Conservation (phyloP, 139 green algal genomes). For the Asterochloris erici region DNA sequence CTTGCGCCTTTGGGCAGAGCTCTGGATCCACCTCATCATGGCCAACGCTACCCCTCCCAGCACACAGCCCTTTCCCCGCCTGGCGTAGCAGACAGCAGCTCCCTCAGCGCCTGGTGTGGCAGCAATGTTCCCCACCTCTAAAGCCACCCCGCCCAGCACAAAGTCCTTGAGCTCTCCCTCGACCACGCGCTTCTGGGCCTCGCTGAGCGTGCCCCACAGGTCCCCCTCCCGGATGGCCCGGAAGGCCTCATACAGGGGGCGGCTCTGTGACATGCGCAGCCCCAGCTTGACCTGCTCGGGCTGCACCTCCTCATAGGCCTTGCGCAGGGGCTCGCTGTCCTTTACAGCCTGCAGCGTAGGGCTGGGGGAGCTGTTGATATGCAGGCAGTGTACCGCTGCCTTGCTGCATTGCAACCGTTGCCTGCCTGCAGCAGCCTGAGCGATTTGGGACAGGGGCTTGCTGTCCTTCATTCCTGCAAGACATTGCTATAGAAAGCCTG, state of each 20-base stretch:
- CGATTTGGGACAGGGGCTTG: background rate
- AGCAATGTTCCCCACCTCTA: slow-evolving; percentile 50
- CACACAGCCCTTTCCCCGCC: too few relatives aligned
- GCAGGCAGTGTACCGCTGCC: background rate
- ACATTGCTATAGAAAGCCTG: too few relatives aligned
- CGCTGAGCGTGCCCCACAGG: slow-evolving; percentile 52
- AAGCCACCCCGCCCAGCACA: slow-evolving; percentile 82
- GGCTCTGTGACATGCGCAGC: slow-evolving; percentile 77
- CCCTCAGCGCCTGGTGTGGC: too few relatives aligned
- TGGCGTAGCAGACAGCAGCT: too few relatives aligned
- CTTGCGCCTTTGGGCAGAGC: too few relatives aligned
- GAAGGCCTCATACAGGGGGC: slow-evolving; percentile 79
- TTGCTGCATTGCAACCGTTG: background rate
- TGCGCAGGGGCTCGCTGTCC: slow-evolving; percentile 84
- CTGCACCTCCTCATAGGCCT: slow-evolving; percentile 92
- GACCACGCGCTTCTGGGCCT: slow-evolving; percentile 79
- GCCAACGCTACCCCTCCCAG: too few relatives aligned
- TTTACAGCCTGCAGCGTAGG: slow-evolving; percentile 65
- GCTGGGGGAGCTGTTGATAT: background rate
- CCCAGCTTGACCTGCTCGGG: slow-evolving; percentile 85
- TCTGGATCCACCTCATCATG: too few relatives aligned
- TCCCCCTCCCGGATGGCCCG: slow-evolving; percentile 58
- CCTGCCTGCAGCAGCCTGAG: too few relatives aligned
- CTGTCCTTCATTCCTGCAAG: background rate
- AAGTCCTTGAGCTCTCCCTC: slow-evolving; percentile 87